Evolutionary conservation across 2,329 filamentous ascomycete species (phyloP).

Genomic region (Ophiostoma montium): DNA sequence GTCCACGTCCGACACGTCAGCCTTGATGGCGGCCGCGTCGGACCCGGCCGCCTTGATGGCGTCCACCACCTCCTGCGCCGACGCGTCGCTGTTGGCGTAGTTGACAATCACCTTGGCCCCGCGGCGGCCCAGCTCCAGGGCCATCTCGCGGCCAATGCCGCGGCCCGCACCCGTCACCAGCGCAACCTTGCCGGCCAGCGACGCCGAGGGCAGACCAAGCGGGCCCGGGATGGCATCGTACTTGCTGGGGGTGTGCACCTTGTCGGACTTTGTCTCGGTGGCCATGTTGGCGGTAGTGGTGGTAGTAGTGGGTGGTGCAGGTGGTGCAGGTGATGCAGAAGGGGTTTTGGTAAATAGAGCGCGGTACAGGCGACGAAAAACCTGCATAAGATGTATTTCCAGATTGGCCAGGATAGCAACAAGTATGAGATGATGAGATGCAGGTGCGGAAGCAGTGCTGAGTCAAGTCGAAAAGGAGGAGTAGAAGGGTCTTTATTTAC

Average conservation of each 20-base stretch:
- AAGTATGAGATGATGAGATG: no score
- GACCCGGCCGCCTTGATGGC: constrained; percentile 14
- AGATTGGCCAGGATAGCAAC: no score
- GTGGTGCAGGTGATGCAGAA: background rate
- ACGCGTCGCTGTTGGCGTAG: constrained; percentile 18
- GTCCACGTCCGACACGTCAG: constrained; percentile 20
- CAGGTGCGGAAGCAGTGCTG: no score
- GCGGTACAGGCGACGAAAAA: constrained; percentile 1
- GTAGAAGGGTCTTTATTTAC: no score
- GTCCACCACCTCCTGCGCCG: constrained; percentile 13
- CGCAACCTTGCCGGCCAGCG: constrained; percentile 17
- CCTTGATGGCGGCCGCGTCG: constrained; percentile 18
- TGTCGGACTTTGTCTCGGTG: constrained; percentile 7
- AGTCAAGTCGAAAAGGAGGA: no score
- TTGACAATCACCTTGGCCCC: constrained; percentile 22
- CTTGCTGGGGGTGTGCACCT: constrained; percentile 13
- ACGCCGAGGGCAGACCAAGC: constrained; percentile 18
- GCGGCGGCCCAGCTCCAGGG: constrained; percentile 26
- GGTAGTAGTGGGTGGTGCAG: background rate
- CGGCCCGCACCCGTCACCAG: constrained; percentile 26
- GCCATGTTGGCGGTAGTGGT: constrained; percentile 14
- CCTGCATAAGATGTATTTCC: background rate
- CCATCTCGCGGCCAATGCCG: constrained; percentile 48
- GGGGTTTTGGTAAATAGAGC: background rate
- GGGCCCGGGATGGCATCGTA: constrained; percentile 21